Conservation (phyloP, 2,329 filamentous ascomycete genomes). For the Thermoascus crustaceus region DNA sequence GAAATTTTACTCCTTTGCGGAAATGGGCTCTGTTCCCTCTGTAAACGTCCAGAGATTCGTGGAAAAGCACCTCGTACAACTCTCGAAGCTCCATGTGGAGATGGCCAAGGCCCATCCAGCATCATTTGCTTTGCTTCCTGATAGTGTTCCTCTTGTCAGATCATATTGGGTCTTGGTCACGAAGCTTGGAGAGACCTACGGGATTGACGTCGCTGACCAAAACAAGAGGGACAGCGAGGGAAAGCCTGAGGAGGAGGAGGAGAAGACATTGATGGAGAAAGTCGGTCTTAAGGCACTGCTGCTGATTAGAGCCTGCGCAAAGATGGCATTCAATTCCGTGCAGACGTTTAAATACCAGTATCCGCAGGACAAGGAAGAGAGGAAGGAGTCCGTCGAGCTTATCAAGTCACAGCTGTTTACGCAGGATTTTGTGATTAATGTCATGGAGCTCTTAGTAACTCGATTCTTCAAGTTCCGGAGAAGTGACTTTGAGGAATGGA, state of each 20-base stretch:
- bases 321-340: conserved; percentile 71
- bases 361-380: conserved; percentile 66
- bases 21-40: conserved; percentile 46
- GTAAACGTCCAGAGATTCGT: conserved; percentile 52
- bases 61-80: conserved; percentile 81
- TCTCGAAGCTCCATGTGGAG: conserved; percentile 83
- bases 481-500: conserved; percentile 82
- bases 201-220: conserved; percentile 10
- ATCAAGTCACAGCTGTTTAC: conserved; percentile 70
- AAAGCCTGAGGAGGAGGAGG: conserved; percentile 42
- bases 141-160: conserved; percentile 66
- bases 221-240: conserved; percentile 27
- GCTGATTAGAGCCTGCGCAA: conserved; percentile 71
- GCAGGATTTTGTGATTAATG: conserved; percentile 65
- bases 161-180: conserved; percentile 80
- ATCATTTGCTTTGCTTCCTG: conserved; percentile 73
- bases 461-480: conserved; percentile 82
- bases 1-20: conserved; percentile 60
- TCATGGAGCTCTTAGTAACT: conserved; percentile 77
- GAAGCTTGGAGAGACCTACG: conserved; percentile 63
- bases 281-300: conserved; percentile 76
- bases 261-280: conserved; percentile 60
- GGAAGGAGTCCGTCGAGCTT: conserved; percentile 57
- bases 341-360: conserved; percentile 79
- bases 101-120: conserved; percentile 74